These are phyloP conservation scores for Vigna unguiculata DNA, from an alignment of 306 rosid species.

Conservation along the genomic window DNA sequence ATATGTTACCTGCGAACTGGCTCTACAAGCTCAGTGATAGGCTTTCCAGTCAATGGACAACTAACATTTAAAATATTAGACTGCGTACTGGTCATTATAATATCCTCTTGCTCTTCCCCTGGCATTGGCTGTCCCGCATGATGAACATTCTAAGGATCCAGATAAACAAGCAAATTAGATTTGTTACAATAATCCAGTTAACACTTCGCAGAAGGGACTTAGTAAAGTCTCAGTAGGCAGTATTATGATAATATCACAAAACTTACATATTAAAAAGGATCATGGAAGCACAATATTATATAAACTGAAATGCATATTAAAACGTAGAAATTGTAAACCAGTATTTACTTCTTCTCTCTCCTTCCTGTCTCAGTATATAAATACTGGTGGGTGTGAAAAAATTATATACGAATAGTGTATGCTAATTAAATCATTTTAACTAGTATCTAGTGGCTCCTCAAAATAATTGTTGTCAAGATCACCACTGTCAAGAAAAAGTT, in stretches of 20 bases:
- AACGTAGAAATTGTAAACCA: constrained; percentile 18
- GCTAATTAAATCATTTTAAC: too few relatives aligned
- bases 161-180: constrained; percentile 43
- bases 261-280: constrained; percentile 22
- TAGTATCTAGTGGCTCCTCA: too few relatives aligned
- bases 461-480: too few relatives aligned
- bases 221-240: neutral
- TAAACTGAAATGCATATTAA: constrained; percentile 1
- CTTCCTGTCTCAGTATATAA: neutral
- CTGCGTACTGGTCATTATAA: constrained; percentile 88
- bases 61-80: constrained; percentile 65
- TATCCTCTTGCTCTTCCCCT: constrained; percentile 93
- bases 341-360: constrained; percentile 21
- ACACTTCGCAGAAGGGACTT: constrained; percentile 33
- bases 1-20: constrained; percentile 87
- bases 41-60: constrained; percentile 92
- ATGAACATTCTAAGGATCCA: constrained; percentile 82
- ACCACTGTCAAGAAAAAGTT: too few relatives aligned
- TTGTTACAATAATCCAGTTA: constrained; percentile 4
- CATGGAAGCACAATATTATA: constrained; percentile 1
- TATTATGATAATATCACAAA: constrained; percentile 9
- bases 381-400: neutral
- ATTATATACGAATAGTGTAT: too few relatives aligned
- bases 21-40: constrained; percentile 65
- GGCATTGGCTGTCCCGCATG: constrained; percentile 90